phyloP scores from a whole-genome alignment of 148 eudicot genomes.

The Chenopodium suecicum region DNA sequence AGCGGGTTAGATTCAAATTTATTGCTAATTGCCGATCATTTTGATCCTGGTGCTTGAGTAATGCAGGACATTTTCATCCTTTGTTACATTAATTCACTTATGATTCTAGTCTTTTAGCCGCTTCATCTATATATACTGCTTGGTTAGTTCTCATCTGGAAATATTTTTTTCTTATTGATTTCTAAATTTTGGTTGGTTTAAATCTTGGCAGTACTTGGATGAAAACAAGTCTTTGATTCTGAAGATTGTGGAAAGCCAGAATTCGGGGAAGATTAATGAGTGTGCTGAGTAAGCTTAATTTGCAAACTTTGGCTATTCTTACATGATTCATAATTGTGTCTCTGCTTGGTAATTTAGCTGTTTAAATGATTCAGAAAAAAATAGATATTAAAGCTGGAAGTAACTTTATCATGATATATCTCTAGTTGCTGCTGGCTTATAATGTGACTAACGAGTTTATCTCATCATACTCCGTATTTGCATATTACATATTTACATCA shows the following conservation, averaged over 20 bases:
- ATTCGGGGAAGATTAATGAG: slow-evolving; percentile 83
- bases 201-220: slow-evolving; percentile 72
- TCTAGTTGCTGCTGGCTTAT: background rate
- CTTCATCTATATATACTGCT: background rate
- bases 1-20: too few relatives aligned
- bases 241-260: slow-evolving; percentile 98
- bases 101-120: background rate
- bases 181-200: background rate
- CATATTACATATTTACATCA: background rate
- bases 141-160: background rate
- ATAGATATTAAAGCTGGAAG: background rate
- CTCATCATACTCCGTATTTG: background rate
- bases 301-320: background rate
- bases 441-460: background rate
- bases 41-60: background rate
- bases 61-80: background rate
- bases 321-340: background rate
- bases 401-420: background rate
- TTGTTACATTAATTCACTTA: background rate
- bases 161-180: too few relatives aligned
- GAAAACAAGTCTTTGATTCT: slow-evolving; percentile 97
- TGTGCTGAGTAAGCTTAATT: slow-evolving; percentile 89
- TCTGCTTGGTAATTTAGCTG: background rate
- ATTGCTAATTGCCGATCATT: too few relatives aligned
- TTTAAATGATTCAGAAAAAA: background rate